Base-by-base conservation (phyloP, 2,329 filamentous ascomycete genomes). In the Xylariaceae sp. region DNA sequence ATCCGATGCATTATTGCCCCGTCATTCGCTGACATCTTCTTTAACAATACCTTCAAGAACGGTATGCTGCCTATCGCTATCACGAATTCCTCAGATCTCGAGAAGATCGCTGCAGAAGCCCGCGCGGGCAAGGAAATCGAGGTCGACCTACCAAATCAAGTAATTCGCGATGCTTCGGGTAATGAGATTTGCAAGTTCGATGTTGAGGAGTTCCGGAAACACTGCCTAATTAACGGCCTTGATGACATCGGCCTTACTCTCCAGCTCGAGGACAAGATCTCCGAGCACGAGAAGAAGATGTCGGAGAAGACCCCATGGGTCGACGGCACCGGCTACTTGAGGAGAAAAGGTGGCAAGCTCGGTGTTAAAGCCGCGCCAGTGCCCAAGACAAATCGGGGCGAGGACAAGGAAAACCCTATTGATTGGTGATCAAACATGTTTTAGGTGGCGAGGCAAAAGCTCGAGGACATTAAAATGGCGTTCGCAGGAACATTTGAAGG, bases 31-130 rank as follows among this genome's bases (percentile, higher is more conserved):
- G 89, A 95, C 61, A 98, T 98, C 66, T 96, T 96, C 81, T 94
- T 91, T 80, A 96, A 95, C 80, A 98, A 98, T 75, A 93, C 87
- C n/a, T 97, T 96, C 79, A 97, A 98, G 78, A 98, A 98, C 72
- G 91, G 91, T 71, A 97, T 97, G 93, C 74, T 97, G 49, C 90
- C 91, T 36, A 81, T 97, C 47, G 69, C 76, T 44, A 85, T 97
- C 60, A 70, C 76, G 24, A 81, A 91, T 63, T 67, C 80, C 51
- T 72, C 68, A 1, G 74, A 78, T 24, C 71, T 96, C 3, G 74
- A 85, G 33, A 74, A 74, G 47, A 82, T 97, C 50, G 83, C 86
- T 29, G 79, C 73, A 19, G 87, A 94, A 65, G 90, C 90, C 26
- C 75, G 75, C 29, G 85, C 87, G 3, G 89, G 89, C 43, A 78